These are phyloP conservation scores for Xylariaceae sp. DNA, from an alignment of 2,329 filamentous ascomycete genomes.

Conservation along the genomic window DNA sequence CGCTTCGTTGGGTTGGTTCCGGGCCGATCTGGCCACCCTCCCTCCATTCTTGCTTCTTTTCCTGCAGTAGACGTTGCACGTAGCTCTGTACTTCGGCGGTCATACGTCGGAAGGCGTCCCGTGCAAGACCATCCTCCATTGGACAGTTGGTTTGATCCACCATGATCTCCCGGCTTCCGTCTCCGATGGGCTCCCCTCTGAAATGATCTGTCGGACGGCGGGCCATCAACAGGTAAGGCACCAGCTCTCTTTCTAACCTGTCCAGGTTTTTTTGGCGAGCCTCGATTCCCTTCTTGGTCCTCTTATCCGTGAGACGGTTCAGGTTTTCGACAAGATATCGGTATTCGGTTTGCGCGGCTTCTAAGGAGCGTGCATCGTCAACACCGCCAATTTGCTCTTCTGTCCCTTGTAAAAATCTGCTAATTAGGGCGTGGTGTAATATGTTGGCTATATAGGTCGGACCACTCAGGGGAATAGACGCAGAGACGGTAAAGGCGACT, in stretches of 20 bases:
- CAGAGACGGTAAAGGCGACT: conserved; percentile 5
- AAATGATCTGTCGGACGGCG: neutral
- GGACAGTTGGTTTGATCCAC: neutral
- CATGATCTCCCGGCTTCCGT: neutral
- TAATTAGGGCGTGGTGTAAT: neutral
- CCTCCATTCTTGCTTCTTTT: neutral
- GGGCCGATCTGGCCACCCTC: neutral
- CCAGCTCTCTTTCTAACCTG: neutral
- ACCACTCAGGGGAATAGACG: conserved; percentile 3
- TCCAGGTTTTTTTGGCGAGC: neutral
- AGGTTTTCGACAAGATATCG: neutral
- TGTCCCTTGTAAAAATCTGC: neutral
- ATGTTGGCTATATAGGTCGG: conserved; percentile 1
- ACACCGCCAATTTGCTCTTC: neutral
- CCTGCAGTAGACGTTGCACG: neutral
- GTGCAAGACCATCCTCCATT: neutral
- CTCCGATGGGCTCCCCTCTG: neutral
- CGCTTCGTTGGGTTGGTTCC: neutral
- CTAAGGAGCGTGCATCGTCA: neutral
- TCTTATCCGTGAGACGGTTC: neutral
- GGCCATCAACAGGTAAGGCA: neutral
- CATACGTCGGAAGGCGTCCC: neutral
- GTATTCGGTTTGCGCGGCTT: neutral
- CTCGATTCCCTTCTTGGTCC: neutral
- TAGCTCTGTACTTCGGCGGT: neutral